phyloP scores from a whole-genome alignment of 2,329 filamentous ascomycete genomes.

The Neopestalotiopsis sp. region DNA sequence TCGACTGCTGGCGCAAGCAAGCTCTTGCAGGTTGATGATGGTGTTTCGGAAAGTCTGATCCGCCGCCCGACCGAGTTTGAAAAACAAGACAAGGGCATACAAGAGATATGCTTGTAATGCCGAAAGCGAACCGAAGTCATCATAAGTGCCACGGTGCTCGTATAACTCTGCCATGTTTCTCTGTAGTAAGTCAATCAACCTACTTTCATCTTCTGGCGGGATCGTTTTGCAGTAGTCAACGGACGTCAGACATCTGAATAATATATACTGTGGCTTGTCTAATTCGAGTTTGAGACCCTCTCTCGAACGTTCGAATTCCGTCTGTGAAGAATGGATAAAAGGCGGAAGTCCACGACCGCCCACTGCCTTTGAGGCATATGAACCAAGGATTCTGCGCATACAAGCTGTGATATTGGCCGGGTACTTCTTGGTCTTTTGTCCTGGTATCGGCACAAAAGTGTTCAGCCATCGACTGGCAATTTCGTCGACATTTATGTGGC shows the following conservation, averaged over 20 bases:
- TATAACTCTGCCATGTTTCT: conserved; percentile 49
- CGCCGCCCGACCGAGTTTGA: conserved; percentile 26
- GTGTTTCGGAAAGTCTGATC: conserved; percentile 43
- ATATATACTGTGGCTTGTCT: conserved; percentile 28
- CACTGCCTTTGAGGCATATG: conserved; percentile 45
- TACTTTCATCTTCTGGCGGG: conserved; percentile 37
- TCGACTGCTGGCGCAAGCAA: conserved; percentile 47
- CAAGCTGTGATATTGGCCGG: conserved; percentile 42
- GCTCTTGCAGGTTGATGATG: conserved; percentile 56
- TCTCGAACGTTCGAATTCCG: conserved; percentile 18
- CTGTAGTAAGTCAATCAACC: conserved; percentile 41
- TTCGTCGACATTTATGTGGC: conserved; percentile 51
- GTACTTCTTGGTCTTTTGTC: conserved; percentile 49
- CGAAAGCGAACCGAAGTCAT: conserved; percentile 43
- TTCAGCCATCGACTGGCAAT: conserved; percentile 57
- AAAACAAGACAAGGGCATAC: conserved; percentile 57
- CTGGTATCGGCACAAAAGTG: conserved; percentile 49
- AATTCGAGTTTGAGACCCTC: too few species aligned
- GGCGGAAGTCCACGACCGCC: conserved; percentile 46
- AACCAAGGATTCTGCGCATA: conserved; percentile 48
- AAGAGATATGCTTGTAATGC: conserved; percentile 60
- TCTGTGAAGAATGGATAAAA: conserved; percentile 50
- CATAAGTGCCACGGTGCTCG: conserved; percentile 30
- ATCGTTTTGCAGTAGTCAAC: conserved; percentile 46
- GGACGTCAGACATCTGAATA: conserved; percentile 48